Evolutionary conservation across 176 grass and related monocot species (phyloP), one percentile per base, ranked within the genome.

Genomic region (Avena eriantha): DNA sequence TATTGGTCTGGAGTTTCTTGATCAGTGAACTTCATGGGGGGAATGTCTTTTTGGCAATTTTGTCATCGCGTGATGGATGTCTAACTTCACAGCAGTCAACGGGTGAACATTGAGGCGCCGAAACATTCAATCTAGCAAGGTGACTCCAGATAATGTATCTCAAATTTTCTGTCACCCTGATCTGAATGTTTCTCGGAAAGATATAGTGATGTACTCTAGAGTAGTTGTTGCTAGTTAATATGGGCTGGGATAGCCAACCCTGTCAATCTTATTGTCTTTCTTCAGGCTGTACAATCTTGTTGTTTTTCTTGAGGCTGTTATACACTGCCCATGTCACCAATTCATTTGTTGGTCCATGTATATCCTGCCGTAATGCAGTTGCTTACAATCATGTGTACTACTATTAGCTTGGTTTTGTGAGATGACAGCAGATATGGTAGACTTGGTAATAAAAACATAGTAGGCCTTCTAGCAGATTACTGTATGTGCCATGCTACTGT

Each of bases 1-100:
- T 48, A 86, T 78, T 77, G 87, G 77, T 80, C 73, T 98, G 76
- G 93, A 98, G 57, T 98, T 96, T 80, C 86, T 96, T 2, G 64
- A 88, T 71, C 83, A 66, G 65, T 86, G 80, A 54, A 76, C 49
- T 71, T 60, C 51, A 61, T 0, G 1, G 29, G 56, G 56, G 80
- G 41, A 49, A 87, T 34, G 66, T 73, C 19, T 76, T 80, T 58
- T 61, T 60, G 76, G 39, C 19, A 21, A n/a, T 69, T 47, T 68
- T 81, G 2, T 68, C n/a, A 60, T 61, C 61, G 31, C 31, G 48
- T 47, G 22, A 78, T 83, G 49, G 22, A 78, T 83, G 49, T 29
- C 36, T 65, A 23, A 18, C n/a, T 23, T 82, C 22, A n/a, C 24
- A 79, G 4, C 13, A 23, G 43, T 73, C 23, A 16, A 29, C 0